These are phyloP conservation scores for Paraphoma chrysanthemicola DNA, from an alignment of 2,329 filamentous ascomycete species.

Conservation along the genomic window DNA sequence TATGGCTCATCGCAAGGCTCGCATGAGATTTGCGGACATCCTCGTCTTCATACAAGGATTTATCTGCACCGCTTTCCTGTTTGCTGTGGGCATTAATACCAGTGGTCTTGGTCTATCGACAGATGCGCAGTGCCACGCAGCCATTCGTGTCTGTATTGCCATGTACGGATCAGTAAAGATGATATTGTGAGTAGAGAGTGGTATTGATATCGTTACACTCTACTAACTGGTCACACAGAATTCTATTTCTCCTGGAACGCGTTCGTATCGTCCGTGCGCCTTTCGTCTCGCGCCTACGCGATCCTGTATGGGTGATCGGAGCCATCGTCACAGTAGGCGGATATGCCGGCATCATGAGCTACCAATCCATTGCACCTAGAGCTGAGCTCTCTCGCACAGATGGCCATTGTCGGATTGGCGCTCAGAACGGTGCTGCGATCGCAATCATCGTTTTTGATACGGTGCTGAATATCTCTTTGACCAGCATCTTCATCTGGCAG, in stretches of 20 bases:
- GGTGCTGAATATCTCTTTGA: conserved; percentile 42
- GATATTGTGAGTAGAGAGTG: conserved; percentile 19
- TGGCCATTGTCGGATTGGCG: conserved; percentile 44
- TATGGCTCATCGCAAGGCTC: conserved; percentile 13
- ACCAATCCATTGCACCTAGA: conserved; percentile 32
- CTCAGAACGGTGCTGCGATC: conserved; percentile 36
- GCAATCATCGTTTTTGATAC: conserved; percentile 43
- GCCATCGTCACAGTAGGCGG: conserved; percentile 26
- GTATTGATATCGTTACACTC: not conserved
- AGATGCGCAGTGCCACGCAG: conserved; percentile 33
- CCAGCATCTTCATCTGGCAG: conserved; percentile 43
- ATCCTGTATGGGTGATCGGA: conserved; percentile 40
- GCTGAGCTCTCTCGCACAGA: conserved; percentile 31
- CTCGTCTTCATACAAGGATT: conserved; percentile 27
- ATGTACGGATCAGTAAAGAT: conserved; percentile 45
- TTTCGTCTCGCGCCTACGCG: conserved; percentile 33
- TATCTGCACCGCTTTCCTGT: conserved; percentile 30
- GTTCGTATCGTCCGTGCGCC: conserved; percentile 43
- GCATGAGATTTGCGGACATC: conserved; percentile 18
- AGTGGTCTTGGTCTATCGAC: conserved; percentile 36
- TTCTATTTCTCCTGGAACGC: conserved; percentile 49
- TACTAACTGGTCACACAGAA: conserved; percentile 18
- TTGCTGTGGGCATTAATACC: conserved; percentile 32
- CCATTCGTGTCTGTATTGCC: conserved; percentile 45
- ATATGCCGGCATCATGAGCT: conserved; percentile 26